These are phyloP conservation scores for Cyberlindnera subsufficiens DNA, from an alignment of 805 yeast genomes.

Conservation along the genomic window DNA sequence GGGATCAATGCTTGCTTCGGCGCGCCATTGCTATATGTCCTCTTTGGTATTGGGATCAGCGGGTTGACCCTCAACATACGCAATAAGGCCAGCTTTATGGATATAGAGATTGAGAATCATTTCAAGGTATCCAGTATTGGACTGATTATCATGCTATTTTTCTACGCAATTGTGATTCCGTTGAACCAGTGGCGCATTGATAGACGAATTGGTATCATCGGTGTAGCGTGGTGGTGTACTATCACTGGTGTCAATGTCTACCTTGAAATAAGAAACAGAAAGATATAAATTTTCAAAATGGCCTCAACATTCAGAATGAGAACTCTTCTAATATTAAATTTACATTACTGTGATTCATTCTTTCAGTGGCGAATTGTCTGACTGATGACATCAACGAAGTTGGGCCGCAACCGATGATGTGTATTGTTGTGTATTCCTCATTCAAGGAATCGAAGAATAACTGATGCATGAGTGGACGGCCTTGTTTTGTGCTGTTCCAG, in stretches of 20 bases:
- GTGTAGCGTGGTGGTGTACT: constrained; percentile 22
- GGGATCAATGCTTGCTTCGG: constrained; percentile 97
- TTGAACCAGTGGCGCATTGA: constrained; percentile 20
- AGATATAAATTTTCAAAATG: constrained; percentile 6
- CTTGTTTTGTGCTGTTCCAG: constrained; percentile 16
- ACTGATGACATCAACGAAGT: constrained; percentile 10
- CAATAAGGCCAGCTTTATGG: constrained; percentile 3
- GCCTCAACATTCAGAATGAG: constrained; percentile 11
- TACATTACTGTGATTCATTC: constrained; percentile 4
- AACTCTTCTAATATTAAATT: constrained; percentile 21
- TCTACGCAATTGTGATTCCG: constrained; percentile 20
- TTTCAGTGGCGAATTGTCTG: constrained; percentile 18
- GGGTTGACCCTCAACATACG: constrained; percentile 43
- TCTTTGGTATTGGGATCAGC: constrained; percentile 77
- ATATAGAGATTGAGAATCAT: constrained; percentile 15
- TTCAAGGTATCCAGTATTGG: constrained; percentile 21
- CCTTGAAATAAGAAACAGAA: constrained; percentile 10
- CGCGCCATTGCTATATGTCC: constrained; percentile 73
- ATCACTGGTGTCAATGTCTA: constrained; percentile 19
- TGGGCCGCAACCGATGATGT: constrained; percentile 24
- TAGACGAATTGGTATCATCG: constrained; percentile 19
- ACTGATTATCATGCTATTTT: constrained; percentile 14
- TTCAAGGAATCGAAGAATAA: constrained; percentile 9
- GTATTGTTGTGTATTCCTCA: constrained; percentile 1
- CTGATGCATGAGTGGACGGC: constrained; percentile 16